Evolutionary conservation across 2,329 filamentous ascomycete species (phyloP).

Genomic region (Zymoseptoria ardabiliae): DNA sequence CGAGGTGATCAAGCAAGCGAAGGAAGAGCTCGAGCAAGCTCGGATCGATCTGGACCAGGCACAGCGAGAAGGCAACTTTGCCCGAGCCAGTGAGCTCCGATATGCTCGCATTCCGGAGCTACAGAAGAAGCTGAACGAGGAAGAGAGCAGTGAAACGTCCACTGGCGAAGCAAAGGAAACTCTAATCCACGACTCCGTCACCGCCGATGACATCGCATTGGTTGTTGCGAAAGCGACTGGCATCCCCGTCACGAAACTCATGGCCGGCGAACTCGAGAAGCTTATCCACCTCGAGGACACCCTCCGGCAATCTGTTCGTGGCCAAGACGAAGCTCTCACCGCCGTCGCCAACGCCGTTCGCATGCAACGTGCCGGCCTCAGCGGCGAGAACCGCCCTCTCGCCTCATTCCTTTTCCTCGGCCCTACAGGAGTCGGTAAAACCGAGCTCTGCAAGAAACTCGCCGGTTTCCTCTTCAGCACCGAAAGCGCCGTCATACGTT

Average conservation of each 20-base stretch:
- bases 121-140: constrained; percentile 71
- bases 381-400: constrained; percentile 81
- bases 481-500: constrained; percentile 80
- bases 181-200: constrained; percentile 90
- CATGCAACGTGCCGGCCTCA: constrained; percentile 85
- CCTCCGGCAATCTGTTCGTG: constrained; percentile 73
- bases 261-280: constrained; percentile 88
- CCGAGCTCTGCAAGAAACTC: constrained; percentile 93
- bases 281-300: constrained; percentile 92
- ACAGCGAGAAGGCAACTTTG: constrained; percentile 82
- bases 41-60: constrained; percentile 79
- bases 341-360: constrained; percentile 89
- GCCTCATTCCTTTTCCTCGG: constrained; percentile 98
- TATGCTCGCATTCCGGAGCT: constrained; percentile 81
- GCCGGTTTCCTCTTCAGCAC: constrained; percentile 90
- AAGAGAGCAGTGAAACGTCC: constrained; percentile 48
- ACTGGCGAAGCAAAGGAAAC: constrained; percentile 36
- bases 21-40: constrained; percentile 81
- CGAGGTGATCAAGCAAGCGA: constrained; percentile 75
- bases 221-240: constrained; percentile 89
- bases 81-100: constrained; percentile 77
- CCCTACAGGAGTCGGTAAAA: constrained; percentile 94
- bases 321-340: constrained; percentile 87
- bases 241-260: constrained; percentile 87
- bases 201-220: constrained; percentile 82